phyloP scores from a whole-genome alignment of 441 rosid species.

The Daphne laureola region DNA sequence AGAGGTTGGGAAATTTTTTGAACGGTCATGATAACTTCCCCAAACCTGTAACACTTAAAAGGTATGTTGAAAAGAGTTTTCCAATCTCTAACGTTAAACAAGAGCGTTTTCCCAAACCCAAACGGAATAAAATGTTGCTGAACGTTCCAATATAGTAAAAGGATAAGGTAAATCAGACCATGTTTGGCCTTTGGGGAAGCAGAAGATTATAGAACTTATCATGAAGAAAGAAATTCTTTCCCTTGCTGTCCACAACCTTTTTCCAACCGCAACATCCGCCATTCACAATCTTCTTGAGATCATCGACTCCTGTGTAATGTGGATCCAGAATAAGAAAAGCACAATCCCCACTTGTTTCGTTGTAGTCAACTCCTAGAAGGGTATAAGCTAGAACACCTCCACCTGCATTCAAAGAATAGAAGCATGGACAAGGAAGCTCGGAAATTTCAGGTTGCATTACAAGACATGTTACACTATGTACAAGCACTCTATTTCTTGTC shows the following conservation, averaged over 20 bases:
- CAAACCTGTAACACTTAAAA: too few relatives aligned
- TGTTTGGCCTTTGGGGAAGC: slow-evolving; percentile 80
- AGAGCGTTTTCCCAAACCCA: too few relatives aligned
- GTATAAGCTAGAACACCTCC: slow-evolving; percentile 98
- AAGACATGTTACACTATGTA: background rate
- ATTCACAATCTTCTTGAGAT: slow-evolving; percentile 72
- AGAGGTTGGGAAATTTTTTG: too few relatives aligned
- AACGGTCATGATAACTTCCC: too few relatives aligned
- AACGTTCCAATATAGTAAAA: too few relatives aligned
- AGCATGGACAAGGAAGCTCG: background rate
- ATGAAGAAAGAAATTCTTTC: slow-evolving; percentile 82
- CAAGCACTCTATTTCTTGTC: too few relatives aligned
- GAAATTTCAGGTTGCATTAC: background rate
- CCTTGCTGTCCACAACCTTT: slow-evolving; percentile 79
- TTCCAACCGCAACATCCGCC: slow-evolving; percentile 98
- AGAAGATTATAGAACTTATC: slow-evolving; percentile 89
- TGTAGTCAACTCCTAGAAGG: slow-evolving; percentile 73
- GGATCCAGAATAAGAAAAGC: slow-evolving; percentile 92
- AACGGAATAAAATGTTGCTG: too few relatives aligned
- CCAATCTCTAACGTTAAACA: too few relatives aligned
- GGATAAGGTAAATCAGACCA: slow-evolving; percentile 36
- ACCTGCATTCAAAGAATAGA: slow-evolving; percentile 32
- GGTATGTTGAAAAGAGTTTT: too few relatives aligned
- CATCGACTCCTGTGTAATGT: slow-evolving; percentile 78
- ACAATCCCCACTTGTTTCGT: slow-evolving; percentile 71